phyloP scores from a whole-genome alignment of 768 basidiomycete species.

The Naganishia antarctica region DNA sequence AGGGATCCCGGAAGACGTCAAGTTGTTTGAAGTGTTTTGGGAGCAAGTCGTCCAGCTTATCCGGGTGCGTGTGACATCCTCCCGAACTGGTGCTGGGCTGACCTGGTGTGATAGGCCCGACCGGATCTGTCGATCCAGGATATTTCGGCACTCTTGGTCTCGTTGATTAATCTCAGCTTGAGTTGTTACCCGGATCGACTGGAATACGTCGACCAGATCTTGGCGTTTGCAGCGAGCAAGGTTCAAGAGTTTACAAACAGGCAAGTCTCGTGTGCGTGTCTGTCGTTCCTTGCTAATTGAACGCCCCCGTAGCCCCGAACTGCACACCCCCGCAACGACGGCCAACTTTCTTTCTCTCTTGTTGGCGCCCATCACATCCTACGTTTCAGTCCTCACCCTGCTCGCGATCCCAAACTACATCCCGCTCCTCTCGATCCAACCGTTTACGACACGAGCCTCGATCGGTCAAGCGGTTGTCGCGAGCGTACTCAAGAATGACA shows the following conservation, averaged over 20 bases:
- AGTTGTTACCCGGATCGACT: conserved; percentile 96
- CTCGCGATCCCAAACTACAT: conserved; percentile 89
- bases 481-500: conserved; percentile 93
- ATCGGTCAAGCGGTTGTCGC: conserved; percentile 93
- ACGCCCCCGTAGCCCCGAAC: conserved; percentile 62
- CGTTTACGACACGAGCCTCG: conserved; percentile 81
- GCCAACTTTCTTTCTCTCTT: conserved; percentile 86
- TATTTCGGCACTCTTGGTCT: conserved; percentile 91
- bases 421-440: conserved; percentile 73
- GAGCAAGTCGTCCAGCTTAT: conserved; percentile 95
- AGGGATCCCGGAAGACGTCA: conserved; percentile 90
- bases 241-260: conserved; percentile 76
- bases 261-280: conserved; percentile 51
- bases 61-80: conserved; percentile 60
- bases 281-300: not conserved
- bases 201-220: conserved; percentile 94
- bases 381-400: conserved; percentile 92
- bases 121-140: conserved; percentile 97
- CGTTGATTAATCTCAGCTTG: conserved; percentile 85
- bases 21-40: conserved; percentile 98
- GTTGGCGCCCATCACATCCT: conserved; percentile 89
- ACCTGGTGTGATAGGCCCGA: conserved; percentile 63
- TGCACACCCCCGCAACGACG: conserved; percentile 80
- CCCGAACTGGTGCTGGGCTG: conserved; percentile 20
- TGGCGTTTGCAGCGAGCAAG: conserved; percentile 81